phyloP scores from a whole-genome alignment of 768 basidiomycete genomes.

The Boletus patriciae region DNA sequence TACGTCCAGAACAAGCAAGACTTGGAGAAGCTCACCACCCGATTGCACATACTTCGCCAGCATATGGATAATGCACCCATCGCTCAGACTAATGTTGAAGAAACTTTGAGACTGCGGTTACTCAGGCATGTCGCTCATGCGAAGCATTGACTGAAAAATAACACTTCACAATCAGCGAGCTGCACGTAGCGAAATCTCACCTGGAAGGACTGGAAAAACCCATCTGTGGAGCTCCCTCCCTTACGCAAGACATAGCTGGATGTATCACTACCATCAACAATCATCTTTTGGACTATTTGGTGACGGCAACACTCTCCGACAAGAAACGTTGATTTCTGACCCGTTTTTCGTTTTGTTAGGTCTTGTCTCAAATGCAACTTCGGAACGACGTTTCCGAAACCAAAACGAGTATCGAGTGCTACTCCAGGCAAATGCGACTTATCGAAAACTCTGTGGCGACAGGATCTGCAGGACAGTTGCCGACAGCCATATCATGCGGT shows the following conservation, averaged over 20 bases:
- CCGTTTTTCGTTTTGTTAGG: no score
- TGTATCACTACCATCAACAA: neutral
- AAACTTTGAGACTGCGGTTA: neutral
- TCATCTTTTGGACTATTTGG: neutral
- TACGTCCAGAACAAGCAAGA: constrained; percentile 9
- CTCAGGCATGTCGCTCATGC: neutral
- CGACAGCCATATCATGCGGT: no score
- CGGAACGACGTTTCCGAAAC: no score
- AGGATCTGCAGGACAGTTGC: no score
- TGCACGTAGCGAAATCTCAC: neutral
- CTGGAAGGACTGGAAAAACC: neutral
- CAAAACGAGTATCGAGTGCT: no score
- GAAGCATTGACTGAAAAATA: no score
- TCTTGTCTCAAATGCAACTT: no score
- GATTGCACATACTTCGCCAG: neutral
- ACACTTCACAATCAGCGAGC: neutral
- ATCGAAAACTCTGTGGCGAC: no score
- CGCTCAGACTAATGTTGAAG: neutral
- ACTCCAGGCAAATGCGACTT: no score
- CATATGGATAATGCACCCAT: neutral
- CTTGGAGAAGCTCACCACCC: neutral
- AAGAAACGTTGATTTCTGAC: no score
- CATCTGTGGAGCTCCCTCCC: neutral
- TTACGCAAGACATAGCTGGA: neutral
- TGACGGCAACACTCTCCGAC: no score